Conservation (phyloP, 192 early-diverging fungal species). For the Polychytrium aggregatum region DNA sequence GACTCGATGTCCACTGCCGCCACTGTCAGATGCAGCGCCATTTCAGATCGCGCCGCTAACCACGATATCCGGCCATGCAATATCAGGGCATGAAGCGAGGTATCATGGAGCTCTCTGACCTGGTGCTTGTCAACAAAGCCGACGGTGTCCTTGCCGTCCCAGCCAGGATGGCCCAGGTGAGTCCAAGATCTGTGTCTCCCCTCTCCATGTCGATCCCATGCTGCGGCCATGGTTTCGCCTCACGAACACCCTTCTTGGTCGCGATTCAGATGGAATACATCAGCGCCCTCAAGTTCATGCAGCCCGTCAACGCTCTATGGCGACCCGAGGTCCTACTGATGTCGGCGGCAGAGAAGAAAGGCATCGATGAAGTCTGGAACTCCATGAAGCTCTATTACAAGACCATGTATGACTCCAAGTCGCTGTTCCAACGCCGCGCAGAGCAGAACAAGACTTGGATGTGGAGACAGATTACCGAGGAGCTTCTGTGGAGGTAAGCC, state of each 20-base stretch:
- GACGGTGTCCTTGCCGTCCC: constrained; percentile 57
- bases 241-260: background rate
- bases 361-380: constrained; percentile 48
- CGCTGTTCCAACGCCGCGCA: constrained; percentile 34
- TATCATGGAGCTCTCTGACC: constrained; percentile 73
- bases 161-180: constrained; percentile 43
- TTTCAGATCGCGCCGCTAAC: too few relatives aligned
- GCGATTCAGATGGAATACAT: constrained; percentile 45
- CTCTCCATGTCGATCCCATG: background rate
- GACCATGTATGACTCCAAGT: constrained; percentile 24
- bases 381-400: constrained; percentile 45
- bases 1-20: too few relatives aligned
- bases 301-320: constrained; percentile 28
- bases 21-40: too few relatives aligned
- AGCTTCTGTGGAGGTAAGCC: constrained; percentile 41
- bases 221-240: background rate
- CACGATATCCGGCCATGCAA: constrained; percentile 1
- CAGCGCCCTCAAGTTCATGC: constrained; percentile 57
- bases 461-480: constrained; percentile 56
- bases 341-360: constrained; percentile 36
- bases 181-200: background rate
- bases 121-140: constrained; percentile 72
- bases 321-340: constrained; percentile 44
- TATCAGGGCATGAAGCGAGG: constrained; percentile 72
- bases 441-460: constrained; percentile 53